Conservation (phyloP, 768 basidiomycete genomes). For the Pleurotus sapidus region DNA sequence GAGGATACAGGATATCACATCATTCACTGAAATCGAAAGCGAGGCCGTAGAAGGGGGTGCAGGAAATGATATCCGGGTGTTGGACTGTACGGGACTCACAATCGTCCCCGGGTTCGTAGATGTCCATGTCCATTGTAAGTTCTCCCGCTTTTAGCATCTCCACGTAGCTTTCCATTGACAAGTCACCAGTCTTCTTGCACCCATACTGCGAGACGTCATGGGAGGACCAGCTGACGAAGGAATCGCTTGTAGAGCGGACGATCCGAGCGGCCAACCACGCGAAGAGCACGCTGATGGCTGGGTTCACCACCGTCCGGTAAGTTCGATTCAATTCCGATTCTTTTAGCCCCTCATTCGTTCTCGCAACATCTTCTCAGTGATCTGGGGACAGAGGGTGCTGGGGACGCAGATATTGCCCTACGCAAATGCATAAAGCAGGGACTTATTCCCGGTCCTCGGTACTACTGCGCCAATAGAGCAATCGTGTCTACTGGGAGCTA, state of each 20-base stretch:
- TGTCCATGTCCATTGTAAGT: constrained; percentile 52
- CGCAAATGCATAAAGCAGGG: constrained; percentile 51
- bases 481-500: constrained; percentile 63
- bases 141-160: background rate
- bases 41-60: too few species aligned
- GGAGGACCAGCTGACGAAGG: constrained; percentile 60
- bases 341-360: background rate
- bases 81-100: constrained; percentile 44
- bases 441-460: constrained; percentile 58
- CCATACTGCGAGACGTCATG: constrained; percentile 59
- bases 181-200: constrained; percentile 51
- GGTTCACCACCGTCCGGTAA: constrained; percentile 62
- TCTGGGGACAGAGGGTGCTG: constrained; percentile 67
- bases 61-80: constrained; percentile 26
- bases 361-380: constrained; percentile 43
- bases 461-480: constrained; percentile 57
- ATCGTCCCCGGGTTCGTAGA: constrained; percentile 60
- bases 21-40: background rate
- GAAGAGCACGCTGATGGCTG: constrained; percentile 52
- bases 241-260: constrained; percentile 55
- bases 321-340: constrained; percentile 9
- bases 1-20: background rate
- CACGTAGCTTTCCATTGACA: background rate
- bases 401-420: constrained; percentile 56
- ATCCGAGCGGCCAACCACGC: constrained; percentile 62